phyloP scores from a whole-genome alignment of 2,329 filamentous ascomycete genomes.

The Lecanicillium sp. region DNA sequence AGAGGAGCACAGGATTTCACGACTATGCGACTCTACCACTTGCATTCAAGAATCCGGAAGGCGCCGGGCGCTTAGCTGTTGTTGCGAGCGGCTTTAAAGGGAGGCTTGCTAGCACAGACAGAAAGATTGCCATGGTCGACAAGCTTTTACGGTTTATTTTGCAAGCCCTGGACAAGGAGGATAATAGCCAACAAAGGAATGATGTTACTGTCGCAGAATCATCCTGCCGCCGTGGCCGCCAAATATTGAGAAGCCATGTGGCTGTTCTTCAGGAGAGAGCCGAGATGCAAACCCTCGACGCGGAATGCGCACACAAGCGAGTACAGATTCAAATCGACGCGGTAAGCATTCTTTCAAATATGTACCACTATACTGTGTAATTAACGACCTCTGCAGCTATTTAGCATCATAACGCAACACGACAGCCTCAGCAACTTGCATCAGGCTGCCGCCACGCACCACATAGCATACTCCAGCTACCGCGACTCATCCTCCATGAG shows the following conservation, averaged over 20 bases:
- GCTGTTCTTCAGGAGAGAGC: constrained; percentile 22
- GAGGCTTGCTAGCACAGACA: constrained; percentile 27
- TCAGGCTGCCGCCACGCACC: constrained; percentile 18
- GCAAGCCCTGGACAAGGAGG: constrained; percentile 7
- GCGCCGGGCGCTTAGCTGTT: constrained; percentile 22
- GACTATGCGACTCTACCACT: constrained; percentile 21
- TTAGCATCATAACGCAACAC: constrained; percentile 28
- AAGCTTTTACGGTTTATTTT: constrained; percentile 24
- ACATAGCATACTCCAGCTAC: constrained; percentile 26
- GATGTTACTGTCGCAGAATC: constrained; percentile 6
- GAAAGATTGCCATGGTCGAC: constrained; percentile 26
- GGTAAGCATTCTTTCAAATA: constrained; percentile 15
- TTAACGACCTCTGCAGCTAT: constrained; percentile 21
- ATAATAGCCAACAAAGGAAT: not conserved
- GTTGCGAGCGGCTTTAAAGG: constrained; percentile 25
- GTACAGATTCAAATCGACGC: constrained; percentile 30
- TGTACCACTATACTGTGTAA: not conserved
- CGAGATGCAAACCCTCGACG: constrained; percentile 27
- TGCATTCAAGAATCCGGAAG: constrained; percentile 16
- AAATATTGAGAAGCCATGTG: constrained; percentile 19
- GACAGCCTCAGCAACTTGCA: constrained; percentile 26
- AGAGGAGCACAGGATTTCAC: constrained; percentile 26
- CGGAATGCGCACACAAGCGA: constrained; percentile 25
- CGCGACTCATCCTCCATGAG: constrained; percentile 35
- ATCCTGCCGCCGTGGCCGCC: not conserved